Evolutionary conservation across 148 eudicot genomes (phyloP), one percentile per base, ranked within the genome.

Genomic region (Cornus florida): DNA sequence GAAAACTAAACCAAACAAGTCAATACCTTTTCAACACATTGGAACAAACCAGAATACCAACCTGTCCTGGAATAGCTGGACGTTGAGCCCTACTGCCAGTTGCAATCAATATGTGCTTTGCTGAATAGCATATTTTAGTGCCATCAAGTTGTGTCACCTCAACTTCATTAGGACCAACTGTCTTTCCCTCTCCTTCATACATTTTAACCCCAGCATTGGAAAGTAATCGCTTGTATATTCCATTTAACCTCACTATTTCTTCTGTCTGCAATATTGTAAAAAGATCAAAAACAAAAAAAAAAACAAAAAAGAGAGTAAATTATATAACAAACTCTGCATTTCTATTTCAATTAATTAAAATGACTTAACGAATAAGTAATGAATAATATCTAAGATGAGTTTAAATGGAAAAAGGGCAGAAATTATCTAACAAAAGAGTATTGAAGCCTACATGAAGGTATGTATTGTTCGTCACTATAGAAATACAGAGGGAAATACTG

Each of bases 71-170:
- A 65, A 96, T 96, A 82, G 81, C 50, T 74, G 91, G 93, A 75
- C 95, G 92, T 7, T 86, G 90, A 38, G 99, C 98, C 70, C 99
- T 90, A 82, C 99, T 87, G 22, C 99, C 99, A 57, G 98, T 96
- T 78, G 99, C 97, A 75, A 96, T 89, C 79, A 96, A 84, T 81
- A 96, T 93, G 84, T 93, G 95, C 83, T 91, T 96, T 73, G 98
- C 95, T 5, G 99, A 89, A 82, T 92, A 96, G 59, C 85, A 84
- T 71, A 96, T 78, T 80, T 92, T 96, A 20, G 99, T 96, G 10
- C 99, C 99, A 85, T 96, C 99, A 62, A 89, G 70, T 84, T 96
- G 99, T 16, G 85, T 96, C 82, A 96, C 88, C 81, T 93, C 94
- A 62, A 96, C 97, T 80, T 96, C 99, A 87, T 96, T 88, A 2